Conservation (phyloP, 176 grass and related monocot genomes). For the Calamus simplicifolius region DNA sequence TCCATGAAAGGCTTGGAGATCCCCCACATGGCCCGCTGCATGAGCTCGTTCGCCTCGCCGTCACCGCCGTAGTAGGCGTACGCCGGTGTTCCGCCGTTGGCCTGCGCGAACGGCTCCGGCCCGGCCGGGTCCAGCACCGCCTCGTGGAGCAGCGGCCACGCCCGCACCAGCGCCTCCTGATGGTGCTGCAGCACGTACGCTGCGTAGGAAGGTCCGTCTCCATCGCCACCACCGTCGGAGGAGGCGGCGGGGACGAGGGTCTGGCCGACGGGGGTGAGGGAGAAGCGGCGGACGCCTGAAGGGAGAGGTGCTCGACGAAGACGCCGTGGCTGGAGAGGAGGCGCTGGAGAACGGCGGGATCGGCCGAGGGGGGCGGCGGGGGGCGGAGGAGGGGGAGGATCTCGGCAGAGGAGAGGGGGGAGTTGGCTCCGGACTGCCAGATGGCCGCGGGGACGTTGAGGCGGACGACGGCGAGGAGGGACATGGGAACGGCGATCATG, state of each 20-base stretch:
- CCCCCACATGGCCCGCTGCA: slow-evolving; percentile 66
- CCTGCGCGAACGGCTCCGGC: slow-evolving; percentile 64
- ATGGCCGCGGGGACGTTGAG: slow-evolving; percentile 45
- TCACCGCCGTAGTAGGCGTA: slow-evolving; percentile 69
- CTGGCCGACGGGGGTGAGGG: slow-evolving; percentile 54
- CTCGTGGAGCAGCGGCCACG: slow-evolving; percentile 67
- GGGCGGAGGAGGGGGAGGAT: slow-evolving; percentile 17
- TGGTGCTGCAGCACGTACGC: too few species aligned
- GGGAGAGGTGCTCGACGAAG: slow-evolving; percentile 34
- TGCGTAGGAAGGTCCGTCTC: slow-evolving; percentile 32
- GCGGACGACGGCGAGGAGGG: slow-evolving; percentile 52
- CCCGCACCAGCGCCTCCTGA: slow-evolving; percentile 59
- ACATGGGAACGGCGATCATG: slow-evolving; percentile 82
- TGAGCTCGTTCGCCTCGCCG: slow-evolving; percentile 45
- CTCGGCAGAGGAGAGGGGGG: slow-evolving; percentile 33
- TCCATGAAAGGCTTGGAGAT: slow-evolving; percentile 89
- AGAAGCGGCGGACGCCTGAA: slow-evolving; percentile 29
- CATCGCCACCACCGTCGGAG: background rate
- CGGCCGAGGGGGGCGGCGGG: slow-evolving; percentile 16
- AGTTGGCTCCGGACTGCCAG: slow-evolving; percentile 41
- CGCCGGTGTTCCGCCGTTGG: slow-evolving; percentile 51
- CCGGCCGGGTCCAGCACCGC: slow-evolving; percentile 64
- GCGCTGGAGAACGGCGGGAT: slow-evolving; percentile 44
- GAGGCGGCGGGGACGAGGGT: slow-evolving; percentile 32
- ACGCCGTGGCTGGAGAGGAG: slow-evolving; percentile 59